A percentile compares a stretch with the other conserved stretches of the same genome.
phyloP scores from a whole-genome alignment of 495 filamentous ascomycete genomes.

The Glonium stellatum region DNA sequence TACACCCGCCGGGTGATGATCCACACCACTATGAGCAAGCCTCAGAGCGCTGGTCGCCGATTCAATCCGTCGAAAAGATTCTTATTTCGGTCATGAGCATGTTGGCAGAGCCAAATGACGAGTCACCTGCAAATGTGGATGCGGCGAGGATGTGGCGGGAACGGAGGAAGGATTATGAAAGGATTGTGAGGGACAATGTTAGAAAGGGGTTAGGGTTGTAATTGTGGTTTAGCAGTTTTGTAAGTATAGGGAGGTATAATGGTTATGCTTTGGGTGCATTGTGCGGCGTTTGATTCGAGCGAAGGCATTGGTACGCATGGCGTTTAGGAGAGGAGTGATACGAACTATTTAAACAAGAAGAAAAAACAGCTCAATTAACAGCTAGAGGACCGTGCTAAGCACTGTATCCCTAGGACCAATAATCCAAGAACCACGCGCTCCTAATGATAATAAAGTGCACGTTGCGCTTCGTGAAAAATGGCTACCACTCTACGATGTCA shows the following conservation, averaged over 20 bases:
- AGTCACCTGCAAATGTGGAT: constrained; percentile 96
- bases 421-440: no score
- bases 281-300: not conserved
- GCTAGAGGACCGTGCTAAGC: no score
- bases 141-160: constrained; percentile 99
- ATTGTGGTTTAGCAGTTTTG: constrained; percentile 1
- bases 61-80: constrained; percentile 98
- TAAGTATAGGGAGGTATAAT: not conserved
- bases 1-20: constrained; percentile 97
- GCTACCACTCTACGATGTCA: no score
- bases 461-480: no score
- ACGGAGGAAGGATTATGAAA: constrained; percentile 73
- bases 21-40: constrained; percentile 98
- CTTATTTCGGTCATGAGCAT: constrained; percentile 97
- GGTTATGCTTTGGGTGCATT: not conserved
- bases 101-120: constrained; percentile 97
- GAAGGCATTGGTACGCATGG: not conserved
- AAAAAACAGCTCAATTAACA: no score
- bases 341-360: no score
- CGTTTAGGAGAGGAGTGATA: no score
- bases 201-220: constrained; percentile 53
- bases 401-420: no score
- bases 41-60: constrained; percentile 89
- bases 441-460: no score
- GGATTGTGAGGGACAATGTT: constrained; percentile 74